Evolutionary conservation across 2,329 filamentous ascomycete genomes (phyloP).

Genomic region (Fusarium poae): DNA sequence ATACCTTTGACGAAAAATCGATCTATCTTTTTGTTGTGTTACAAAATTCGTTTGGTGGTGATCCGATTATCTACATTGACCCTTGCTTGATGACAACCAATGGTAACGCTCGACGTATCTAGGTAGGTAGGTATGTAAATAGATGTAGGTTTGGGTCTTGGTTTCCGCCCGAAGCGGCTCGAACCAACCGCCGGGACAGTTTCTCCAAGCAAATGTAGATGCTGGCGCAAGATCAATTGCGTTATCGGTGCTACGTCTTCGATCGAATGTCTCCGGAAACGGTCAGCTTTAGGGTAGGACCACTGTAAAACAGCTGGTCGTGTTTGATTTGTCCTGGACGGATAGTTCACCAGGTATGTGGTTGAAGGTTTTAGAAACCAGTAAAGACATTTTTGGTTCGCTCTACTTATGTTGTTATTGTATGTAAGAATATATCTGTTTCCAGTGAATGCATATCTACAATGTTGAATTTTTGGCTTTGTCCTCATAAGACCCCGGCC

Average conservation of each 20-base stretch:
- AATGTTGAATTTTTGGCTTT: neutral
- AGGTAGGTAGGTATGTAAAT: no score
- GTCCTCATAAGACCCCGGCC: neutral
- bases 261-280: neutral
- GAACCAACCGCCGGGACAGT: no score
- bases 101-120: neutral
- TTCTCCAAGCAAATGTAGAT: neutral
- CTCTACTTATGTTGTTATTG: neutral
- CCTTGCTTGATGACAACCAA: neutral
- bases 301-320: neutral
- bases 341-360: neutral
- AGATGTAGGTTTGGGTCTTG: neutral
- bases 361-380: neutral
- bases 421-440: neutral
- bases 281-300: constrained; percentile 10
- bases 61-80: neutral
- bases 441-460: neutral
- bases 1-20: constrained; percentile 28
- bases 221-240: neutral
- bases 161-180: neutral
- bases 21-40: constrained; percentile 29
- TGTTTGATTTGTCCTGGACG: neutral
- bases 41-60: neutral
- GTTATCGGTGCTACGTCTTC: neutral
- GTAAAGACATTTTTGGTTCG: neutral